Conservation (phyloP, 2,329 filamentous ascomycete species). For the Sclerotinia minor region DNA sequence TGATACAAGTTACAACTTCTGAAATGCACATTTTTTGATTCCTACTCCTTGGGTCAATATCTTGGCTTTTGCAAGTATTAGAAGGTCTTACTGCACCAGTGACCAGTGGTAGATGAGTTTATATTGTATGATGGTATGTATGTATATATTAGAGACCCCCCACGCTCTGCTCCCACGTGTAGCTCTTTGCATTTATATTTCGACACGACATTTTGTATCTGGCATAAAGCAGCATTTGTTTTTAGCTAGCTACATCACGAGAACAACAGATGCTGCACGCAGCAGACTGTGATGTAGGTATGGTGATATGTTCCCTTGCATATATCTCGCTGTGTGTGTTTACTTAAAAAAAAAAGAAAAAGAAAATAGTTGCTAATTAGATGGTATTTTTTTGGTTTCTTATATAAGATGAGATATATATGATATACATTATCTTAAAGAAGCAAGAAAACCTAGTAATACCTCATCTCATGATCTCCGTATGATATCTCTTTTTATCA, state of each 20-base stretch:
- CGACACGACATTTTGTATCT: conserved; percentile 10
- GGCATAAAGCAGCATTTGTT: conserved; percentile 23
- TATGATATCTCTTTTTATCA: conserved; percentile 14
- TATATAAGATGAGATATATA: background rate
- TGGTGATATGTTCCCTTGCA: conserved; percentile 10
- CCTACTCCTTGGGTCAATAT: background rate
- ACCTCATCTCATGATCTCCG: conserved; percentile 24
- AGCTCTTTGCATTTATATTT: background rate
- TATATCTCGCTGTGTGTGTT: background rate
- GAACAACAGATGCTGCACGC: conserved; percentile 25
- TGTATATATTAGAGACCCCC: background rate
- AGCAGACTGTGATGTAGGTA: conserved; percentile 11
- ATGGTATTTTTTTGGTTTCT: background rate
- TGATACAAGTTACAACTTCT: background rate
- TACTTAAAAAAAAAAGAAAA: background rate
- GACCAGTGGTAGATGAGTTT: too few relatives aligned
- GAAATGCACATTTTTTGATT: conserved; percentile 10
- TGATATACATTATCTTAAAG: background rate
- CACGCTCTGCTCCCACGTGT: conserved; percentile 7
- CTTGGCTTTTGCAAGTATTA: background rate
- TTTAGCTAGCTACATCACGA: conserved; percentile 23
- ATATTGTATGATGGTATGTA: too few relatives aligned
- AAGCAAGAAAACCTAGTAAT: conserved; percentile 1
- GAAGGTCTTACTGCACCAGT: conserved; percentile 3
- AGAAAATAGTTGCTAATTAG: background rate